Base-by-base conservation (phyloP, 257 asterid genomes). In the Mentha longifolia region DNA sequence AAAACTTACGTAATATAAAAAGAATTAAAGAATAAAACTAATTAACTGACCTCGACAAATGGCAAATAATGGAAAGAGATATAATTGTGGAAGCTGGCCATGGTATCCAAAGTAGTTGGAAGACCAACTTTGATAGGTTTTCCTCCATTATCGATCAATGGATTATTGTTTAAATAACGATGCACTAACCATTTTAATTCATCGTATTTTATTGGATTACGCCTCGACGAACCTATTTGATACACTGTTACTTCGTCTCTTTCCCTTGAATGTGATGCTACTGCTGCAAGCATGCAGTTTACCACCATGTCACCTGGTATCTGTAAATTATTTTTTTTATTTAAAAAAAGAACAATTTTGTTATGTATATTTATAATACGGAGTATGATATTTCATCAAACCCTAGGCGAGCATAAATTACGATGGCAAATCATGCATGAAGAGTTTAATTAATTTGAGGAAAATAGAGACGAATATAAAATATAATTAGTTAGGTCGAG, bases 281-380 rank as follows among this genome's bases (percentile, higher is more conserved):
- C 67, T 31, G 82, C 81, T 50, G 86, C 84, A 7, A 86, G 41
- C 77, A 86, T 83, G 17, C 80, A 75, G 35, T 86, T 87, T 11
- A 85, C 88, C 72, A 89, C 91, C 93, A 89, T 83, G 57, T 86
- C 93, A 2, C 93, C 83, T 4, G 96, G 96, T 76, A 89, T 80
- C 96, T 86, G 82, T 8, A 51, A 2, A 1, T 3, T 22, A 22
- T 22, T 22, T 22, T 22, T 22, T 22, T 22, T n/a, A n/a, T n/a
- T n/a, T n/a, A 43, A 8, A 10, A 43, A 6, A 39, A 3, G 2
- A 28, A 28, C 31, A 2, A 28, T 28, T 28, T 28, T 2, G 31
- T 28, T 28, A 28, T 28, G 31, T 28, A 28, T 28, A 28, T 28
- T 28, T 28, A 28, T 41, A 41, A 7, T 41, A n/a, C n/a, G n/a